These are phyloP conservation scores for Trifolium subterraneum DNA, from an alignment of 306 rosid species.

Conservation along the genomic window DNA sequence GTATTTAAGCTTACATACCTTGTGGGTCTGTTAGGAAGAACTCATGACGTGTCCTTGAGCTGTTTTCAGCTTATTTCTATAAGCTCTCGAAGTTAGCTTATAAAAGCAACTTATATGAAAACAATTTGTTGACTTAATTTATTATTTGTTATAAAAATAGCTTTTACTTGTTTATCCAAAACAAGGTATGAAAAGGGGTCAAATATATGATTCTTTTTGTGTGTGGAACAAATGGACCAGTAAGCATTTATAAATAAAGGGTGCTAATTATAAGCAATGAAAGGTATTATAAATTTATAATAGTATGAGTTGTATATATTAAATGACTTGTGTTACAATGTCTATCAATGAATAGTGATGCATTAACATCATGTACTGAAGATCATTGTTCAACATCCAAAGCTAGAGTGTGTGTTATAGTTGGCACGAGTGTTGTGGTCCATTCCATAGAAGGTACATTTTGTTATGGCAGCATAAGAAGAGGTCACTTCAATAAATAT, in stretches of 20 bases:
- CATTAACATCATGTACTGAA: slow-evolving; percentile 35
- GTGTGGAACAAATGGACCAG: slow-evolving; percentile 15
- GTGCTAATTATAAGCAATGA: slow-evolving; percentile 1
- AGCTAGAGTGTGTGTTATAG: slow-evolving; percentile 20
- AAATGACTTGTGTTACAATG: slow-evolving; percentile 26
- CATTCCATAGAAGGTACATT: slow-evolving; percentile 36
- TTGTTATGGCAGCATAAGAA: slow-evolving; percentile 21
- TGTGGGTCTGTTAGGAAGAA: not conserved
- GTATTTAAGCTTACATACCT: not conserved
- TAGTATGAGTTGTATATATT: slow-evolving; percentile 31
- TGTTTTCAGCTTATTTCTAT: not conserved
- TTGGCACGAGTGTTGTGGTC: slow-evolving; percentile 42
- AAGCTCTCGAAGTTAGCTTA: not conserved
- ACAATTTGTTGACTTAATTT: not conserved
- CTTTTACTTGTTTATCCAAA: not conserved
- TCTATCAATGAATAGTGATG: slow-evolving; percentile 25
- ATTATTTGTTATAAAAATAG: not conserved
- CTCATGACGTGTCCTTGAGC: not conserved
- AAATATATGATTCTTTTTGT: slow-evolving; percentile 18
- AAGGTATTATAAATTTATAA: not conserved
- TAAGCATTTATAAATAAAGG: slow-evolving; percentile 18
- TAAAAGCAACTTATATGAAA: not conserved
- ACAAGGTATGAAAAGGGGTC: not conserved
- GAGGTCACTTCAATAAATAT: slow-evolving; percentile 18
- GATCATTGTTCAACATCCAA: slow-evolving; percentile 36